Base-by-base conservation (phyloP, 1,139 yeast genomes). In the Taphrina pruni region DNA sequence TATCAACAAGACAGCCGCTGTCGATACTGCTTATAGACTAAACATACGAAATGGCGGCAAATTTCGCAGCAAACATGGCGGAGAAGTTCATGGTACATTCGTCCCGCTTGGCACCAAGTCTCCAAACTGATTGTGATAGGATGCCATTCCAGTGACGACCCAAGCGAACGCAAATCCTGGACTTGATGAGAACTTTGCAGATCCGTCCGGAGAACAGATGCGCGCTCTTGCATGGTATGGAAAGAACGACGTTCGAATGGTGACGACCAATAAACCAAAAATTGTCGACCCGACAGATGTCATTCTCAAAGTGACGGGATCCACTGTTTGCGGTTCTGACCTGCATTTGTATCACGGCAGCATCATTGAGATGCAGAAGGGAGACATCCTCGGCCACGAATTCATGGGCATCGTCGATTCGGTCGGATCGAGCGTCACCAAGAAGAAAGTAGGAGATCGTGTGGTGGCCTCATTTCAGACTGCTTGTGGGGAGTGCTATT, bases 331-430 rank as follows among this genome's bases (percentile, higher is more conserved):
- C 73, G 86, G 86, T 48, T 77, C 84, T 0, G 86, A 83, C 72
- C 74, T 83, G 57, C 85, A 83, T 72, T 57, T 70, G 39, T 66
- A 51, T 43, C 69, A 69, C 45, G 70, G 70, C 9, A 54, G 62
- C 32, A 82, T 83, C 66, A 71, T 79, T 52, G 66, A 64, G 58
- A 51, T 65, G 45, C 65, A 68, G 8, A 80, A 79, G 67, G 85
- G 85, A 60, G 84, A 82, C 73, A 80, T 80, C 8, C 77, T 85
- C 73, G 88, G 88, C 14, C 87, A 85, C 72, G 88, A 85, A 75
- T 85, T 85, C 69, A 78, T 83, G 70, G 86, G 86, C 11, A 76
- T 78, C 45, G 78, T 85, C 43, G 79, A 80, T 41, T 79, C 80
- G 56, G 75, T 77, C 48, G 85, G 85, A 7, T 67, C 76, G 0